phyloP scores from a whole-genome alignment of 2,329 filamentous ascomycete species.

The Akanthomyces muscarius region DNA sequence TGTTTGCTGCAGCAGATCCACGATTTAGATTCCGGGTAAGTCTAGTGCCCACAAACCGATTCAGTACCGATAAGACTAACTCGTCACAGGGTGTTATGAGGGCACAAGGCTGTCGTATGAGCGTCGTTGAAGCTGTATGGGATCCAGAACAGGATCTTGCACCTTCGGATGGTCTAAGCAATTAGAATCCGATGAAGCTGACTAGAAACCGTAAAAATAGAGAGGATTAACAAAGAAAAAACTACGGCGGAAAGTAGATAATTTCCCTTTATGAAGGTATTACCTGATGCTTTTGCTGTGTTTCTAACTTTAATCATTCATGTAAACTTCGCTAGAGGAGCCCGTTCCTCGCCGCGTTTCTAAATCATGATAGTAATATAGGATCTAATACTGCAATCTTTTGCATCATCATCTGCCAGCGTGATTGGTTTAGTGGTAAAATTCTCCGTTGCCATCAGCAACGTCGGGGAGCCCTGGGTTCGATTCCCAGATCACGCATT shows the following conservation, averaged over 20 bases:
- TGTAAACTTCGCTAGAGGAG: too few relatives aligned
- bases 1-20: constrained; percentile 41
- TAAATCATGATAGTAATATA: too few relatives aligned
- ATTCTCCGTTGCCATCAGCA: constrained; percentile 34
- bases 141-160: constrained; percentile 24
- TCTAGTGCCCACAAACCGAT: background rate
- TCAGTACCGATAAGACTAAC: constrained; percentile 17
- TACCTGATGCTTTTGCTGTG: too few relatives aligned
- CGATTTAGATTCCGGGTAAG: constrained; percentile 42
- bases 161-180: background rate
- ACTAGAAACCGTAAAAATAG: background rate
- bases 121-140: constrained; percentile 47
- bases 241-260: too few relatives aligned
- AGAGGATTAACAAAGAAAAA: too few relatives aligned
- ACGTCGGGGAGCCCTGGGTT: constrained; percentile 33
- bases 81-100: constrained; percentile 36
- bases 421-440: constrained; percentile 35
- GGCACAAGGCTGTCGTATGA: constrained; percentile 42
- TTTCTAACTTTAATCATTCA: too few relatives aligned
- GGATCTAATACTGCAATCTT: too few relatives aligned
- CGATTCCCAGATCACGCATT: constrained; percentile 33
- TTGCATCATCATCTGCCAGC: constrained; percentile 20
- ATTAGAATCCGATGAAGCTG: background rate
- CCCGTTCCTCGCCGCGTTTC: too few relatives aligned
- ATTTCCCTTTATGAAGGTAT: too few relatives aligned